Conservation (phyloP, 768 basidiomycete genomes). For the Naganishia vaughanmartiniae region DNA sequence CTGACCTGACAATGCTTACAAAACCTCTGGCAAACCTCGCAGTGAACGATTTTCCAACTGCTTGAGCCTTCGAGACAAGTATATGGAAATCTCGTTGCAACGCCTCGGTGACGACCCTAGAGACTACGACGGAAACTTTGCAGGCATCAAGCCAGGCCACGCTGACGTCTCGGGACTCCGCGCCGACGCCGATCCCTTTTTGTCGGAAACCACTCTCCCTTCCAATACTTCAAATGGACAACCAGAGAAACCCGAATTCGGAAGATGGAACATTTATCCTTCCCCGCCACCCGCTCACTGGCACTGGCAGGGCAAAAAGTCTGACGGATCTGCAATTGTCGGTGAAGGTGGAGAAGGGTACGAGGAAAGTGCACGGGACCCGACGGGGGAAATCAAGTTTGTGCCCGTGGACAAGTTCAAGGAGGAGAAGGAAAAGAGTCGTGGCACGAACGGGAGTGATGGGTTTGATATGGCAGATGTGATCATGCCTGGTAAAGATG, state of each 20-base stretch:
- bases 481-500: slow-evolving; percentile 66
- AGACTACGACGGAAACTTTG: slow-evolving; percentile 79
- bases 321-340: slow-evolving; percentile 41
- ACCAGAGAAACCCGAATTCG: slow-evolving; percentile 41
- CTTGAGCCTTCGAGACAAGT: slow-evolving; percentile 90
- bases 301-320: slow-evolving; percentile 63
- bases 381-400: slow-evolving; percentile 22
- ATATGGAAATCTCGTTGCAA: slow-evolving; percentile 81
- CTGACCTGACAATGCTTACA: neutral
- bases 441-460: slow-evolving; percentile 33
- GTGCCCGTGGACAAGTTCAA: slow-evolving; percentile 33
- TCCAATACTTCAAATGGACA: neutral
- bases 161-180: slow-evolving; percentile 67
- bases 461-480: slow-evolving; percentile 69
- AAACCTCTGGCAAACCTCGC: neutral
- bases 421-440: slow-evolving; percentile 32
- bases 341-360: slow-evolving; percentile 34
- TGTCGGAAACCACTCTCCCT: slow-evolving; percentile 27
- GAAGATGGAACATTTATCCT: slow-evolving; percentile 86
- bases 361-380: slow-evolving; percentile 19
- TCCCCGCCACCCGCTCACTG: slow-evolving; percentile 91
- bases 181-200: slow-evolving; percentile 59
- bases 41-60: slow-evolving; percentile 70
- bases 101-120: slow-evolving; percentile 90
- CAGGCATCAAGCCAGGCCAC: slow-evolving; percentile 62